A percentile compares a stretch with the other conserved stretches of the same genome.
Conservation (phyloP, 192 early-diverging fungal genomes). For the Gigaspora rosea region DNA sequence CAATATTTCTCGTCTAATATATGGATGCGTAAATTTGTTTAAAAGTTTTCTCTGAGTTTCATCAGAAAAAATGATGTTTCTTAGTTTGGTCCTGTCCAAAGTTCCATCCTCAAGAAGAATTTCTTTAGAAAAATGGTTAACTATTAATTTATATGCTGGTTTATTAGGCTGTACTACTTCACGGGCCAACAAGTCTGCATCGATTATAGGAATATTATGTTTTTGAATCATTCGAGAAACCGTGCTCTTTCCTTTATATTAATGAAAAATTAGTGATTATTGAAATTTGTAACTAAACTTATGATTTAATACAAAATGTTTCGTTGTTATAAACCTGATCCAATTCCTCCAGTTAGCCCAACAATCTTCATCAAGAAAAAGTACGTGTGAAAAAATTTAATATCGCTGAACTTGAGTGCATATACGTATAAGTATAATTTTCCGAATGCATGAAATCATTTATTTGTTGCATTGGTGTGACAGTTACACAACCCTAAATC, state of each 20-base stretch:
- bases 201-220: conserved; percentile 74
- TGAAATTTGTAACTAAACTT: not conserved
- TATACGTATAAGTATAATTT: too few species aligned
- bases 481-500: too few species aligned
- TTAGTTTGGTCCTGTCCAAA: conserved; percentile 78
- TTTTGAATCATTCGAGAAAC: conserved; percentile 67
- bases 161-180: conserved; percentile 79
- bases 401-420: too few species aligned
- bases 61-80: conserved; percentile 79
- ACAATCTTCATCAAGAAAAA: conserved; percentile 74
- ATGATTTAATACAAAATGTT: not conserved
- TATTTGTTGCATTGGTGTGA: too few species aligned
- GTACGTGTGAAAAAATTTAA: not conserved
- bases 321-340: conserved; percentile 56
- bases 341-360: conserved; percentile 96
- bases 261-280: not conserved
- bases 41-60: conserved; percentile 66
- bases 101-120: conserved; percentile 56
- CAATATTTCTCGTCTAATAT: conserved; percentile 81
- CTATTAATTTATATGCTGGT: conserved; percentile 69
- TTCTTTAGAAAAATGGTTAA: conserved; percentile 73
- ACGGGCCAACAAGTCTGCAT: conserved; percentile 89
- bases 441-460: too few species aligned
- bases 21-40: conserved; percentile 88
- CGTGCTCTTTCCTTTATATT: conserved; percentile 79